Base-by-base conservation (phyloP, 305 asterid genomes). In the Plantago coronopus region DNA sequence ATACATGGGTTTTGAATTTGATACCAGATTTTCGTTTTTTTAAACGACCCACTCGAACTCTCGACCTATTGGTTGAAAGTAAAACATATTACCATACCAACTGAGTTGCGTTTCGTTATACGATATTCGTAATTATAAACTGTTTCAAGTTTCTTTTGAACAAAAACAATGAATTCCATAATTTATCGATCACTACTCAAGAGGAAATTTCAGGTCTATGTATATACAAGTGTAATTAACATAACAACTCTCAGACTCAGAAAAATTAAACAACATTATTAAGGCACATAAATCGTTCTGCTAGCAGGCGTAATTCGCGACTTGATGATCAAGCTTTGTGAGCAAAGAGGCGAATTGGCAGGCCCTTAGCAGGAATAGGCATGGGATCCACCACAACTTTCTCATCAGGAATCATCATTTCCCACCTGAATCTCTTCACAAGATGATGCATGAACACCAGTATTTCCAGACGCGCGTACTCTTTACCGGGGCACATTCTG, bases 401-500 rank as follows among this genome's bases (percentile, higher is more conserved):
- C 77, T 82, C 88, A 20, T 76, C 73, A 0, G 79, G 81, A 15
- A 82, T 76, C 0, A 79, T 37, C 50, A 81, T 79, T 40, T 81
- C 78, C 77, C 88, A 86, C 49, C 54, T 78, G 78, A 78, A 86
- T 20, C 81, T 81, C 40, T 54, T 86, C 64, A 86, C 89, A 0
- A 84, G 69, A 31, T 86, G 83, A 67, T 83, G 84, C 76, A 86
- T 83, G 77, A 86, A 87, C 27, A 82, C 89, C 2, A 87, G 76
- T 23, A 84, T 84, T 45, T 84, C 95, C 69, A 87, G 43, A 0
- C 88, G 75, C 7, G 88, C 93, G 14, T 84, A 87, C 70, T 84
- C 89, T 75, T 80, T 81, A 1, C 95, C 89, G 0, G 95, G 89
- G 66, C 89, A 86, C 95, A 86, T 86, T 61, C 95, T 68, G 1